Evolutionary conservation across 306 rosid genomes (phyloP), one percentile per base, ranked within the genome.

Genomic region (Prunus salicina): DNA sequence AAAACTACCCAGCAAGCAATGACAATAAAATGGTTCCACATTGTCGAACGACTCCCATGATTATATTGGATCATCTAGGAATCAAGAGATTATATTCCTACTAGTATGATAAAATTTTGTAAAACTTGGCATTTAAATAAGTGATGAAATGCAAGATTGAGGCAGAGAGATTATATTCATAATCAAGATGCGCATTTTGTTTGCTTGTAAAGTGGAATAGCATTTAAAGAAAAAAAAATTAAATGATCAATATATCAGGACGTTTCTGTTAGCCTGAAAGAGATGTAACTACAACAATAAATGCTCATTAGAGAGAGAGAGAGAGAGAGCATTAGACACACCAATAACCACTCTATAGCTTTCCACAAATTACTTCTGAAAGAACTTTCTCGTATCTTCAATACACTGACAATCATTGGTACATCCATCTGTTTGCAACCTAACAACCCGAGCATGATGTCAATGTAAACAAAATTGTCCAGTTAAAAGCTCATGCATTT

Each of bases 301-400:
- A 56, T 56, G 62, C 62, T 56, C 62, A 56, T 56, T 3, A 12
- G 24, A 16, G n/a, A 16, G 56, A 15, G 60, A n/a, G 25, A 6
- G 63, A 22, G 30, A 24, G 53, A 43, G 45, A 73, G 67, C 28
- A 18, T 73, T 24, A 78, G 70, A 70, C 84, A 80, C 79, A 93
- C 97, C 93, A 84, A 82, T 25, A 85, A 69, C 83, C 70, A 38
- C 69, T 85, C 88, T 79, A 86, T 82, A 80, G 91, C 89, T 82
- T 82, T 71, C 85, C 84, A 88, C 66, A 93, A 79, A 73, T 12
- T 64, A 75, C 80, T 75, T 75, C 82, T 84, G 74, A 91, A 93
- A 52, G 87, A 84, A 69, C 82, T 76, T 71, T 93, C 98, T 77
- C 96, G 84, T 80, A 86, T 86, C 90, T 86, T 88, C 86, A 87